Evolutionary conservation across 306 rosid species (phyloP), one percentile per base, ranked within the genome.

Genomic region (Quercus variabilis): DNA sequence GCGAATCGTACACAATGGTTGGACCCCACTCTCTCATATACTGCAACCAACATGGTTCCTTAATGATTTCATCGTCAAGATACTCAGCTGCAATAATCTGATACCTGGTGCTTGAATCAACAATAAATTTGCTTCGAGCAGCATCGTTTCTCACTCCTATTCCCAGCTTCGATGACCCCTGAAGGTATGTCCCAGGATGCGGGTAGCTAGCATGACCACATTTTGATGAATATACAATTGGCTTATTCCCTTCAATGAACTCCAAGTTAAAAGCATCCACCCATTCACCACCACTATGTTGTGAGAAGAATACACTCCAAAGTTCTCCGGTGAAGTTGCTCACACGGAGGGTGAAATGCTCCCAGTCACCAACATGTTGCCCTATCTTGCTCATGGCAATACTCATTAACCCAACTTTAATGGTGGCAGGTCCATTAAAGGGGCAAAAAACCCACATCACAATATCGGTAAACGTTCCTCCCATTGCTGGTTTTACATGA

Each of bases 21-120:
- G 99, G 99, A 84, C 99, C 99, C 99, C 99, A 95, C 78, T 92
- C 94, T 62, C 96, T 89, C 99, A 92, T 95, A 71, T 95, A 95
- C 77, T 92, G 94, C 87, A 95, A 86, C 99, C 97, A 95, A 79
- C 86, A 80, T n/a, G 99, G 98, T 70, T 95, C 99, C 23, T 76
- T n/a, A 67, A 90, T 74, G 59, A 82, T 85, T 31, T 88, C 97
- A 11, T 82, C 81, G 9, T 95, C 94, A 69, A 95, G 95, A 85
- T 95, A 90, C 90, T 91, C 98, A 2, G 96, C 99, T 0, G 99
- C 95, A 68, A 92, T 81, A 74, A 95, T 86, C 82, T 86, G 79
- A 68, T 90, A 95, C 75, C 72, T 88, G 20, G 81, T 14, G 80
- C 99, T 95, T 0, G 99, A 92, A 87, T 95, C 96, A 71, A 95